Evolutionary conservation across 768 basidiomycete genomes (phyloP), one percentile per base, ranked within the genome.

Genomic region (Termitomyces titanicus): DNA sequence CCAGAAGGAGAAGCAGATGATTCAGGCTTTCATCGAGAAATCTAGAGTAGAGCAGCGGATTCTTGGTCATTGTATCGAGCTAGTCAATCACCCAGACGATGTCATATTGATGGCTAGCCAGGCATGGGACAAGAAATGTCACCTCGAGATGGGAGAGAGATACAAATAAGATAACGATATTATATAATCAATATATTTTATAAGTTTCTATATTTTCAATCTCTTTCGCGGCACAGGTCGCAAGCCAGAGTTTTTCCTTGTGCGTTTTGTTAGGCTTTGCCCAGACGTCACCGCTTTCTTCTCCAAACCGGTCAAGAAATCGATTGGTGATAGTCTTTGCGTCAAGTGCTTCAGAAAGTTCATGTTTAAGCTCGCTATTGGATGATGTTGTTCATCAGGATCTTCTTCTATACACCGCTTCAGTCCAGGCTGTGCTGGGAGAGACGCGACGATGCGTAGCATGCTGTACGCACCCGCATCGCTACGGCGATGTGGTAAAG

Each of bases 341-440:
- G 75, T 78, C n/a, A 74, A 52, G n/a, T 70, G 60, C 59, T 78
- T 74, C 27, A 78, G 42, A 13, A 75, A 63, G 1, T 62, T 53
- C 73, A 77, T 75, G 50, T 78, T 72, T n/a, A 78, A 54, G 39
- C 56, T 64, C 2, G 73, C 74, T 38, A 78, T 69, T n/a, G 75
- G 75, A 56, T 78, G 76, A 0, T 64, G 65, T 18, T 71, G 68
- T 1, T 55, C 38, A 47, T 76, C 74, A 1, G 70, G 70, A 54
- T 77, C 75, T 57, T 74, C 73, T n/a, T 68, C 66, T 3, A 69
- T 34, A 47, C 72, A 73, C 10, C 74, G 64, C 53, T 74, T 74
- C 47, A 77, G 63, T 17, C 67, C 68, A 2, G 72, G 61, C 3
- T 71, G 66, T 1, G 76, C 75, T 20, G 76, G 75, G 59, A 76